A percentile compares a stretch with the other conserved stretches of the same genome.
phyloP scores from a whole-genome alignment of 176 grass and related monocot genomes.

The Zoysia pacifica region DNA sequence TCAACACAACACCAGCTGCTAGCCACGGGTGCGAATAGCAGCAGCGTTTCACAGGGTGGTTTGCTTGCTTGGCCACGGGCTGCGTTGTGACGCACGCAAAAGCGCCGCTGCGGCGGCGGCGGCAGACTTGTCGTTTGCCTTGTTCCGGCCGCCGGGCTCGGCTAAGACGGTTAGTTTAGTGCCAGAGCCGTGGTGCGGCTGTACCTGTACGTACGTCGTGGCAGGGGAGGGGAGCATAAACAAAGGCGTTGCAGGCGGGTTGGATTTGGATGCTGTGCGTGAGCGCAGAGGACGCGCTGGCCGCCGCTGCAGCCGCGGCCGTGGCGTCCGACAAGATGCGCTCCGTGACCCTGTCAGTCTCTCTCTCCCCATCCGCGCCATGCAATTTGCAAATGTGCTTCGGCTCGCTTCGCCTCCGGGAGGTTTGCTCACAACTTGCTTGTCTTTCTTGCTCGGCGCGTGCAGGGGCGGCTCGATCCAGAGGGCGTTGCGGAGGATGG shows the following conservation, averaged over 20 bases:
- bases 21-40: background rate
- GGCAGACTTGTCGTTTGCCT: conserved; percentile 40
- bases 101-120: background rate
- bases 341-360: conserved; percentile 59
- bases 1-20: conserved; percentile 1
- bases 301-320: conserved; percentile 61
- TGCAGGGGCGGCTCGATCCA: conserved; percentile 80
- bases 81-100: background rate
- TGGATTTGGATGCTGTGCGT: conserved; percentile 65
- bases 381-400: conserved; percentile 6
- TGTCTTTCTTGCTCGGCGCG: conserved; percentile 2
- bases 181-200: background rate
- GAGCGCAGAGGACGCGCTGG: conserved; percentile 61
- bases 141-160: conserved; percentile 19
- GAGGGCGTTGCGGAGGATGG: conserved; percentile 62
- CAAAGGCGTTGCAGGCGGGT: background rate
- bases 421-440: conserved; percentile 17
- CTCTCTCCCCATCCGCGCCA: background rate
- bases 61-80: background rate
- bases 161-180: conserved; percentile 6
- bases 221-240: conserved; percentile 22
- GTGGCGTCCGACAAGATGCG: conserved; percentile 62
- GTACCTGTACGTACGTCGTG: background rate
- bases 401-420: no score
- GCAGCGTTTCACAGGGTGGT: background rate